Conservation (phyloP, 805 yeast species). For the Cyberlindnera nakhonratchasimensis region DNA sequence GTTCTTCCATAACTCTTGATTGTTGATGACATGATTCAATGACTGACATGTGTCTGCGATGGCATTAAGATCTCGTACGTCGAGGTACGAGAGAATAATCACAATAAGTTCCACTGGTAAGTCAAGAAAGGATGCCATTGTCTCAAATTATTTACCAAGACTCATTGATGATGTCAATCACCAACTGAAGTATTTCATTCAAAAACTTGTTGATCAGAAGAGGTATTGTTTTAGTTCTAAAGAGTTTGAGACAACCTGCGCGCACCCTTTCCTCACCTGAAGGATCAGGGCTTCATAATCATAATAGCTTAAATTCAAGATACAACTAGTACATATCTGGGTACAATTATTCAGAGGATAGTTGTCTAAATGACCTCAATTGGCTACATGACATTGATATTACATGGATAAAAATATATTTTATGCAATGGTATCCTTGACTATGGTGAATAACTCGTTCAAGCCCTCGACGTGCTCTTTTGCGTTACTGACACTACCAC, state of each 20-base stretch:
- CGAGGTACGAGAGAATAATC: conserved; percentile 34
- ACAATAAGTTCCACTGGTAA: conserved; percentile 38
- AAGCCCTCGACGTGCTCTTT: conserved; percentile 63
- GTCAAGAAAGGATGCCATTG: conserved; percentile 15
- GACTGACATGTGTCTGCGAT: conserved; percentile 31
- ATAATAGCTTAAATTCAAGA: neutral
- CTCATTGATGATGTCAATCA: too few relatives aligned
- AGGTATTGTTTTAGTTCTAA: too few relatives aligned
- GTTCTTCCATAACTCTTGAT: conserved; percentile 42
- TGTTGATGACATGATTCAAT: conserved; percentile 31
- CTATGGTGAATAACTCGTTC: conserved; percentile 59
- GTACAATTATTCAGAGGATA: too few relatives aligned
- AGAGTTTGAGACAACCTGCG: too few relatives aligned
- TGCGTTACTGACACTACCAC: conserved; percentile 48
- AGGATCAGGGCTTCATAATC: neutral
- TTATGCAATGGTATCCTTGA: conserved; percentile 24
- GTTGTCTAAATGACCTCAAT: too few relatives aligned
- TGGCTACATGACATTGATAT: too few relatives aligned
- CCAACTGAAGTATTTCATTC: too few relatives aligned
- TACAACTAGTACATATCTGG: too few relatives aligned
- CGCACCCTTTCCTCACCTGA: too few relatives aligned
- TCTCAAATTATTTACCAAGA: too few relatives aligned
- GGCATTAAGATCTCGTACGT: conserved; percentile 33
- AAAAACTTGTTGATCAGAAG: too few relatives aligned
- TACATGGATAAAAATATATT: too few relatives aligned